Conservation (phyloP, 495 filamentous ascomycete genomes). For the Neurospora sp. region DNA sequence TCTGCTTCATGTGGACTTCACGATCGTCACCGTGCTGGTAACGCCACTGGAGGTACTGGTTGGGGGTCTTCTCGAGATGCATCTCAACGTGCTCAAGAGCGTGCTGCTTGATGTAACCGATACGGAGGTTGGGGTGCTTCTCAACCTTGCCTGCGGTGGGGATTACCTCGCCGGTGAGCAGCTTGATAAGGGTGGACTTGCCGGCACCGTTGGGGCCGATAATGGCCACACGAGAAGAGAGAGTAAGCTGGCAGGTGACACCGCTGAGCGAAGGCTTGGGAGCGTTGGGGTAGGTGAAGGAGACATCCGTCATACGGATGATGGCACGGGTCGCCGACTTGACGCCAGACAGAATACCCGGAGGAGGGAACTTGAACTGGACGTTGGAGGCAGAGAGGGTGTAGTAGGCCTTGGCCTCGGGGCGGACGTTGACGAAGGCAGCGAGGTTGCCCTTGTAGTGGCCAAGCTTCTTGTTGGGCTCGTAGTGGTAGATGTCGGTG, state of each 20-base stretch:
- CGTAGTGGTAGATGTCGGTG: constrained; percentile 99
- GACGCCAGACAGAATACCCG: constrained; percentile 88
- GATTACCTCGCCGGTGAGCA: constrained; percentile 90
- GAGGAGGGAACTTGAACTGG: constrained; percentile 96
- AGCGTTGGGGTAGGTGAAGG: constrained; percentile 81
- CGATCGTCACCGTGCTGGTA: constrained; percentile 95
- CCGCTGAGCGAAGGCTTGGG: constrained; percentile 78
- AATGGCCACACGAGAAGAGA: constrained; percentile 90
- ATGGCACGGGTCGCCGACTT: constrained; percentile 90
- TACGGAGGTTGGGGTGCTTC: constrained; percentile 97
- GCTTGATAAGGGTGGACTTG: constrained; percentile 96
- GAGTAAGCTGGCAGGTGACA: constrained; percentile 72
- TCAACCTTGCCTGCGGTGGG: constrained; percentile 83
- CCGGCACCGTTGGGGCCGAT: constrained; percentile 97
- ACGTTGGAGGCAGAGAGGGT: constrained; percentile 82
- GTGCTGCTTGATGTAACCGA: constrained; percentile 99
- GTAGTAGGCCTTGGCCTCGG: constrained; percentile 98
- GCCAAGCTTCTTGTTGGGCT: constrained; percentile 84
- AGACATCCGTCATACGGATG: constrained; percentile 84
- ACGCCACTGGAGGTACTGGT: constrained; percentile 98
- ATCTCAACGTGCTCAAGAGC: constrained; percentile 98
- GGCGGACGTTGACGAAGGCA: constrained; percentile 80
- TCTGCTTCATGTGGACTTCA: constrained; percentile 96
- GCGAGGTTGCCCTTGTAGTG: constrained; percentile 93
- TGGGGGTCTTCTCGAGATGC: constrained; percentile 98